phyloP scores from a whole-genome alignment of 83 land plant genomes.

The Diphasiastrum complanatum region DNA sequence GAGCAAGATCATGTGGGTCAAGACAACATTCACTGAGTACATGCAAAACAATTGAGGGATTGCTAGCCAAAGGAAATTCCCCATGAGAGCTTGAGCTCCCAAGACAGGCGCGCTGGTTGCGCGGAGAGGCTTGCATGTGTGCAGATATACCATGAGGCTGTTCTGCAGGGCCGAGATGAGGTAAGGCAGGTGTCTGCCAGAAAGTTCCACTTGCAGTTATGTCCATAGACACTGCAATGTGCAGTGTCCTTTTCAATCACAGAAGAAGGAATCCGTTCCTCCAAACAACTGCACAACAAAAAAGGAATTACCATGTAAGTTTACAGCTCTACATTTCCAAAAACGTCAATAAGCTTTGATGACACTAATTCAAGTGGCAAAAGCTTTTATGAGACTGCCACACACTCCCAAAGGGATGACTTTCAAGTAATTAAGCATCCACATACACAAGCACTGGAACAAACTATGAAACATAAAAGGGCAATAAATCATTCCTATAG shows the following conservation, averaged over 20 bases:
- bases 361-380: no score
- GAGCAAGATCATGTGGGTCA: constrained; percentile 80
- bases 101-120: constrained; percentile 17
- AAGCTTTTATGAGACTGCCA: no score
- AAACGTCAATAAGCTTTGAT: no score
- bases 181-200: constrained; percentile 18
- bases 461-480: no score
- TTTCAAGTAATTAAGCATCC: no score
- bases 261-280: not conserved
- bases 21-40: constrained; percentile 65
- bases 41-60: constrained; percentile 76
- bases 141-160: constrained; percentile 21
- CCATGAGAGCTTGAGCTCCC: constrained; percentile 27
- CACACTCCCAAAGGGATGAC: no score
- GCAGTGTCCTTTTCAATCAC: constrained; percentile 17
- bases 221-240: constrained; percentile 30
- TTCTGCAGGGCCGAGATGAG: constrained; percentile 10
- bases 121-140: constrained; percentile 22
- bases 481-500: no score
- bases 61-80: constrained; percentile 24
- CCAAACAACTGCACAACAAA: not conserved
- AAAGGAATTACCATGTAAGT: not conserved
- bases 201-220: constrained; percentile 21
- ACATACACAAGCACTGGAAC: no score
- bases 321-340: no score